Percentiles rank a stretch among this genome's conserved stretches.
phyloP scores from a whole-genome alignment of 2,329 filamentous ascomycete species.

The Celoporthe dispersa region DNA sequence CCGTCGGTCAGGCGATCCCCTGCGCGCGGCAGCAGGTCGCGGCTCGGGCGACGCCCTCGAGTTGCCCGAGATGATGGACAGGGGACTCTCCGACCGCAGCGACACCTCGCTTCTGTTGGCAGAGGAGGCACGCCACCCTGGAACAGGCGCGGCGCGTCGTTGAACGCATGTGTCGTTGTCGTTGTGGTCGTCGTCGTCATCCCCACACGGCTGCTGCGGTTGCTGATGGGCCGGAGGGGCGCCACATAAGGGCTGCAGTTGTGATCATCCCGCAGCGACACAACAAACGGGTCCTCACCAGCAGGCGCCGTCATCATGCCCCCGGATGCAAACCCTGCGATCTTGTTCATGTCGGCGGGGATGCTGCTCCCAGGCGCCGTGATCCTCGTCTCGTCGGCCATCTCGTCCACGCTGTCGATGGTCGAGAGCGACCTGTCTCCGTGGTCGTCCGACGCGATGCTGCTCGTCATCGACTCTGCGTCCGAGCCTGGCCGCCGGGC shows the following conservation, averaged over 20 bases:
- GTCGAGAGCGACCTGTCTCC: conserved; percentile 52
- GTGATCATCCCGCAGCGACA: not conserved
- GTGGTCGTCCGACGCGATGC: conserved; percentile 46
- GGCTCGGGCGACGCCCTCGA: conserved; percentile 20
- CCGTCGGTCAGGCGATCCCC: not conserved
- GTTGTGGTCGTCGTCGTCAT: not conserved
- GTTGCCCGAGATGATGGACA: conserved; percentile 25
- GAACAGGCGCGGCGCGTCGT: conserved; percentile 9
- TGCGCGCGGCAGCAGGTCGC: not conserved
- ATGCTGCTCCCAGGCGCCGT: conserved; percentile 20
- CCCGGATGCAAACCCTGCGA: not conserved
- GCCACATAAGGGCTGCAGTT: not conserved
- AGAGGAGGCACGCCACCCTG: not conserved
- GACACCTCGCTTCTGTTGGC: conserved; percentile 13
- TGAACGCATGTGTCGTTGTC: not conserved
- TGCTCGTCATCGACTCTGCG: conserved; percentile 44
- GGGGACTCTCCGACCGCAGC: conserved; percentile 22
- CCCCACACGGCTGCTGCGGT: not conserved
- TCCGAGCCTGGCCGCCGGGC: conserved; percentile 16
- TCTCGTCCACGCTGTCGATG: conserved; percentile 59
- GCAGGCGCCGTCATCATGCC: not conserved
- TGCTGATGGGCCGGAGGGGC: not conserved
- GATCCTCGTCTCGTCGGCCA: conserved; percentile 37
- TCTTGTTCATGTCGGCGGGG: conserved; percentile 23
- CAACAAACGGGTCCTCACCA: conserved; percentile 17